Percentiles rank a stretch among this genome's conserved stretches.
phyloP scores from a whole-genome alignment of 768 basidiomycete genomes.

The Psilocybe cyanescens region DNA sequence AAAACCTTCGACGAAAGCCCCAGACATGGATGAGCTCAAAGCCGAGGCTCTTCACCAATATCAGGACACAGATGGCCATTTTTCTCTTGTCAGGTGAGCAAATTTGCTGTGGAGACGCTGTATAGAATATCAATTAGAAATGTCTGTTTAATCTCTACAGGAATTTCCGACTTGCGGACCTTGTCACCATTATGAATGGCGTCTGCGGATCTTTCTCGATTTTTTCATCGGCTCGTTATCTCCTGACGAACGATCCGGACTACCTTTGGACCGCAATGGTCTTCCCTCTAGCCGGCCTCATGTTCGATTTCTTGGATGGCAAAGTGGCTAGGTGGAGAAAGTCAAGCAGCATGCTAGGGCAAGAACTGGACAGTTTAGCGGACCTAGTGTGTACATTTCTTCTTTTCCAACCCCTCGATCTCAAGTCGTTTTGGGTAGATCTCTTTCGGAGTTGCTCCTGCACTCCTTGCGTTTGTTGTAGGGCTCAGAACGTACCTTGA shows the following conservation, averaged over 20 bases:
- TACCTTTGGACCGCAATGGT: conserved; percentile 87
- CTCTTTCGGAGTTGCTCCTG: conserved; percentile 97
- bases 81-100: conserved; percentile 90
- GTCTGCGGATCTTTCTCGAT: conserved; percentile 97
- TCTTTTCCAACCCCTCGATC: conserved; percentile 3
- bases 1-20: conserved; percentile 39
- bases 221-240: conserved; percentile 91
- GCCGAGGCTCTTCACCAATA: conserved; percentile 74
- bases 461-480: conserved; percentile 88
- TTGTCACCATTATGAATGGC: conserved; percentile 99
- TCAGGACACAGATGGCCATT: conserved; percentile 90
- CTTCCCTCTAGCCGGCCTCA: conserved; percentile 90
- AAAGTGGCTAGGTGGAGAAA: conserved; percentile 98
- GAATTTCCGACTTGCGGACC: conserved; percentile 96
- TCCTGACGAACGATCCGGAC: conserved; percentile 75
- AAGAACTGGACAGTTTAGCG: conserved; percentile 96
- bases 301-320: conserved; percentile 98
- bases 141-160: conserved; percentile 43
- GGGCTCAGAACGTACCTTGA: conserved; percentile 93
- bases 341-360: conserved; percentile 93
- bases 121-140: conserved; percentile 20
- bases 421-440: conserved; percentile 54
- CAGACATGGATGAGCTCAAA: conserved; percentile 29
- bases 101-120: conserved; percentile 9
- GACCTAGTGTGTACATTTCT: conserved; percentile 70